phyloP scores from a whole-genome alignment of 2,329 filamentous ascomycete species.

The Fusarium sp. region DNA sequence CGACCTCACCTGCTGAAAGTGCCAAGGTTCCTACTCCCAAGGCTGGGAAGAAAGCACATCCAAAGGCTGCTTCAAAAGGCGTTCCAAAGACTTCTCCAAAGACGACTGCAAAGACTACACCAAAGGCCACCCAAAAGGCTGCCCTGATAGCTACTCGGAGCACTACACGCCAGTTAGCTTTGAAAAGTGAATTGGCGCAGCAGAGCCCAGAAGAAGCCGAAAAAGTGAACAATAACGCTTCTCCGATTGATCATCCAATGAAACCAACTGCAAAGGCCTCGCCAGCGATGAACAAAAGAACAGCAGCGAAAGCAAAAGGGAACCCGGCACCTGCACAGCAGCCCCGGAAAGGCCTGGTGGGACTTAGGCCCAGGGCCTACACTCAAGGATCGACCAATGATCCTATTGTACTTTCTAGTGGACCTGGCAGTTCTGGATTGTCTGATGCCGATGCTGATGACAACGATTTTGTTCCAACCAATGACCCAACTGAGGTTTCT shows the following conservation, averaged over 20 bases:
- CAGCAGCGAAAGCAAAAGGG: background rate
- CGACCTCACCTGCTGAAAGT: conserved; percentile 30
- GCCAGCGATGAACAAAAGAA: background rate
- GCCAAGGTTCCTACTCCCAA: conserved; percentile 22
- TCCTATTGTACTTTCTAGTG: conserved; percentile 39
- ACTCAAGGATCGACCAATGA: conserved; percentile 1
- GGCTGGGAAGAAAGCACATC: conserved; percentile 8
- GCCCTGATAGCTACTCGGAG: background rate
- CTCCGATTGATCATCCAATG: background rate
- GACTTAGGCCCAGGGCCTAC: background rate
- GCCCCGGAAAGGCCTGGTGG: background rate
- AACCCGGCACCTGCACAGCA: background rate
- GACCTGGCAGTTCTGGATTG: conserved; percentile 10
- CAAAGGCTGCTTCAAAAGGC: background rate
- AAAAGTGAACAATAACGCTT: background rate
- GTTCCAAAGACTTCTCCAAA: conserved; percentile 19
- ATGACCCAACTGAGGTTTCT: background rate
- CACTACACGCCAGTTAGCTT: conserved; percentile 4
- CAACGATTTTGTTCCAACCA: background rate
- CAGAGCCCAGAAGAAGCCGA: conserved; percentile 4
- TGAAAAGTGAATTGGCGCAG: background rate
- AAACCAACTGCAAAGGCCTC: background rate
- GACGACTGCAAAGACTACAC: background rate
- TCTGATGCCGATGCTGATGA: background rate
- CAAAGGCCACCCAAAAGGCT: background rate